Percentiles rank a stretch among this genome's conserved stretches.
Evolutionary conservation across 129 eudicot genomes (phyloP).

Genomic region (Erigeron canadensis): DNA sequence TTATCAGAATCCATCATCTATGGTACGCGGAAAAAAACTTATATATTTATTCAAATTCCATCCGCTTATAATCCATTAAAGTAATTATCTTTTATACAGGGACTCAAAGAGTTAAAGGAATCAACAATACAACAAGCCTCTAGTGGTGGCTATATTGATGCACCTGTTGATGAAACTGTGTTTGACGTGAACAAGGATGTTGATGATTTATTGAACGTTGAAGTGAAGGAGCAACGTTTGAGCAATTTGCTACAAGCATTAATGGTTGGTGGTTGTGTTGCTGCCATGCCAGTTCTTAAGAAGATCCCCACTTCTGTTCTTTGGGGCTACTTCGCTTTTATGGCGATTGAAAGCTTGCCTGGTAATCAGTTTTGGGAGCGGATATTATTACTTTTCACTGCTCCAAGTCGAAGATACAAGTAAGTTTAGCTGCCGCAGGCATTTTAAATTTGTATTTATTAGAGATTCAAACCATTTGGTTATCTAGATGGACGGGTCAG

Average conservation of each 20-base stretch:
- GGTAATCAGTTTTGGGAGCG: slow-evolving; percentile 99
- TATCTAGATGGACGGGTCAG: neutral
- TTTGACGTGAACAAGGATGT: slow-evolving; percentile 92
- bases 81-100: slow-evolving; percentile 44
- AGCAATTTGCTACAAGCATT: slow-evolving; percentile 88
- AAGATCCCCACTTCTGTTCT: slow-evolving; percentile 95
- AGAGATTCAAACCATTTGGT: neutral
- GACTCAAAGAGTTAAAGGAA: slow-evolving; percentile 86
- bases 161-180: slow-evolving; percentile 77
- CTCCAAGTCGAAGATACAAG: slow-evolving; percentile 99
- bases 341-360: slow-evolving; percentile 98
- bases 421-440: slow-evolving; percentile 29
- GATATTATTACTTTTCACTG: slow-evolving; percentile 79
- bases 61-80: neutral
- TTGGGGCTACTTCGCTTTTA: slow-evolving; percentile 98
- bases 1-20: slow-evolving; percentile 65
- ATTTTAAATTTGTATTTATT: neutral
- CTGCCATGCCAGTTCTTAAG: slow-evolving; percentile 89
- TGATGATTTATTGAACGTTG: slow-evolving; percentile 85
- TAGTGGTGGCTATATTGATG: slow-evolving; percentile 74
- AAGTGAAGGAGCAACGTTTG: slow-evolving; percentile 92
- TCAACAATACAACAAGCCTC: slow-evolving; percentile 80
- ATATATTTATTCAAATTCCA: neutral
- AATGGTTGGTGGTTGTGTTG: slow-evolving; percentile 88
- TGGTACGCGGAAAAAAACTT: slow-evolving; percentile 40